A percentile compares a stretch with the other conserved stretches of the same genome.
phyloP scores from a whole-genome alignment of 2,329 filamentous ascomycete species.

The Sporothrix curviconia region DNA sequence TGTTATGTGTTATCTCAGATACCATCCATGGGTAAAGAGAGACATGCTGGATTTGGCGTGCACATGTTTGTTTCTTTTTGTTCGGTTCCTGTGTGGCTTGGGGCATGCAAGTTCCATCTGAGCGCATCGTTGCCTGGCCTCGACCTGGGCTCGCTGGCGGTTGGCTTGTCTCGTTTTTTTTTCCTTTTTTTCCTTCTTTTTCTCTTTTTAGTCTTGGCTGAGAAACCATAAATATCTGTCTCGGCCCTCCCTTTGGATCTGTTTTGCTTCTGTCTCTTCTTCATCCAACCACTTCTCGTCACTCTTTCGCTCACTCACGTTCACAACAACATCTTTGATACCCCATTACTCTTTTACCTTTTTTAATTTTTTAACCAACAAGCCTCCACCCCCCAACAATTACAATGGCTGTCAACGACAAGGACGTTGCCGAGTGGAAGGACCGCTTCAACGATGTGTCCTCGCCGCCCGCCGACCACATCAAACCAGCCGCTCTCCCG shows the following conservation, averaged over 20 bases:
- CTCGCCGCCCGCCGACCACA: constrained; percentile 34
- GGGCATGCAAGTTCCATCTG: not conserved
- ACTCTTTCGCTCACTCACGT: no score
- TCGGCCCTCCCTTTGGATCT: not conserved
- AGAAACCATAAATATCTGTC: constrained; percentile 10
- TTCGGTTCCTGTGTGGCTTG: constrained; percentile 4
- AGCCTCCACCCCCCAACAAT: not conserved
- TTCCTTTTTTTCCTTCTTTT: not conserved
- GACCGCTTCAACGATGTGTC: constrained; percentile 37
- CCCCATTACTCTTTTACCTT: not conserved
- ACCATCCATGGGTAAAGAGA: not conserved
- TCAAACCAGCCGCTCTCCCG: constrained; percentile 38
- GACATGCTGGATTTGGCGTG: not conserved
- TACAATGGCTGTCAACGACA: constrained; percentile 32
- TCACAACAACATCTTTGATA: not conserved
- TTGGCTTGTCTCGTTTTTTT: not conserved
- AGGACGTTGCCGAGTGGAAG: constrained; percentile 40
- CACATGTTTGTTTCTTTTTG: not conserved
- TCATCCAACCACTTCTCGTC: constrained; percentile 8
- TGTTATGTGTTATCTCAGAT: not conserved
- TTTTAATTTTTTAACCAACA: not conserved
- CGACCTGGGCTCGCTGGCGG: not conserved
- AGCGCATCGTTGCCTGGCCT: not conserved
- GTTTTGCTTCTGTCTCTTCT: not conserved
- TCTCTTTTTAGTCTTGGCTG: not conserved